A percentile compares a stretch with the other conserved stretches of the same genome.
Evolutionary conservation across 257 asterid genomes (phyloP).

Genomic region (Avicennia marina): DNA sequence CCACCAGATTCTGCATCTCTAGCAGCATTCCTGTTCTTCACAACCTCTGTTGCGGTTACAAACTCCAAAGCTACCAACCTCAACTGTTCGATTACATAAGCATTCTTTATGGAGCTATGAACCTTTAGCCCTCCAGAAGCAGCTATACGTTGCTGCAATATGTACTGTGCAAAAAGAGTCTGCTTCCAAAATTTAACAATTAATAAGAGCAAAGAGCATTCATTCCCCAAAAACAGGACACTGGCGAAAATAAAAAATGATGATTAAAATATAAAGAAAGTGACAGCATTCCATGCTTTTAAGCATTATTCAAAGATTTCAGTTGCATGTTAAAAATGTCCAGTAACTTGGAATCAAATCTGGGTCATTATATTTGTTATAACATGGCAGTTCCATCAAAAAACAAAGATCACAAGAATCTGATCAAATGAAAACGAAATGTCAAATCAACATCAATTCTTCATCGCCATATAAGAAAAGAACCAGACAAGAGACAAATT

Average conservation of each 20-base stretch:
- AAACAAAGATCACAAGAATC: conserved; percentile 10
- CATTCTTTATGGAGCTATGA: conserved; percentile 63
- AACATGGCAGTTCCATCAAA: neutral
- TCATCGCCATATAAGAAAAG: neutral
- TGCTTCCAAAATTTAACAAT: conserved; percentile 41
- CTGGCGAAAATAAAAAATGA: neutral
- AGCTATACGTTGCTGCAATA: conserved; percentile 73
- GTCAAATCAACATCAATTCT: conserved; percentile 3
- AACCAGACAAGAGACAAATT: neutral
- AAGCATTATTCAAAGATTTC: too few species aligned
- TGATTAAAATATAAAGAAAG: neutral
- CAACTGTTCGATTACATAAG: conserved; percentile 74
- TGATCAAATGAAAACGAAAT: conserved; percentile 6
- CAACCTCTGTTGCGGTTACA: conserved; percentile 66
- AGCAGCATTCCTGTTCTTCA: conserved; percentile 54
- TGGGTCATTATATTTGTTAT: too few species aligned
- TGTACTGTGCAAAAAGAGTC: conserved; percentile 74
- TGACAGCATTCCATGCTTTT: too few species aligned
- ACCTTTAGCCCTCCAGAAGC: conserved; percentile 75
- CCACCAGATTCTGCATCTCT: conserved; percentile 69
- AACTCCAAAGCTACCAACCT: conserved; percentile 79
- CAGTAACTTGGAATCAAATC: too few species aligned
- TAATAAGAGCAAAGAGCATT: conserved; percentile 1
- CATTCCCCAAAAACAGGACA: neutral
- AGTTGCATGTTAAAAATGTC: too few species aligned